Base-by-base conservation (phyloP, 805 yeast genomes). In the Lipomyces yamanashiensis region DNA sequence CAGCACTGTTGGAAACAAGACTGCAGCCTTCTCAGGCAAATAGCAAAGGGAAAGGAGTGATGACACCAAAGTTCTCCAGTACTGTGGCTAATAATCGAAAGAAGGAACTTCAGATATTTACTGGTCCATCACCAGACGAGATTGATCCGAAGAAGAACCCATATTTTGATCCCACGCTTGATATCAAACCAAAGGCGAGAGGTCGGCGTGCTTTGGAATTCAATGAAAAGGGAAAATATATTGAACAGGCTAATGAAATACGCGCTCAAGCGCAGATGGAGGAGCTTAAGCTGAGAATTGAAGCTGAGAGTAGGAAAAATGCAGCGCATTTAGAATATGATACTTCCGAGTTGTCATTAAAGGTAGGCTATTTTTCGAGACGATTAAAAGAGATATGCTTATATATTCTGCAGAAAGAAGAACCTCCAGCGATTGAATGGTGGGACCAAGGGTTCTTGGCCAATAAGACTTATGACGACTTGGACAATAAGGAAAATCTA, bases 401-500 rank as follows among this genome's bases (percentile, higher is more conserved):
- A 10, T 51, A 6, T 15, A 48, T 45, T 41, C 7, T 37, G 23
- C 34, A 58, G 61, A 28, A 48, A 33, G 73, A 71, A 0, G 71
- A 64, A 19, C 92, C 92, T 0, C 96, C 96, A 0, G 65, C 62
- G 1, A 75, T 86, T 1, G 97, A 92, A 74, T 91, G 97, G 97
- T 93, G 98, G 98, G 97, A 93, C 76, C 73, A 76, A 59, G 84
- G 84, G 1, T 83, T 84, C 54, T 68, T 88, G 1, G 76, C 76
- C 43, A 79, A 75, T 58, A 81, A 79, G 34, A 69, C 70, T 0
- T 76, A 79, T 28, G 68, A 70, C 13, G 67, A 61, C 17, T 33
- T 61, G 34, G 71, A 67, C 19, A 67, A 66, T 21, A 68, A 67
- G 23, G 65, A 67, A 12, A 69, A 53, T 15, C 36, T 67, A 9